Evolutionary conservation across 139 green algal genomes (phyloP).

Genomic region (Chlorella ohadii): DNA sequence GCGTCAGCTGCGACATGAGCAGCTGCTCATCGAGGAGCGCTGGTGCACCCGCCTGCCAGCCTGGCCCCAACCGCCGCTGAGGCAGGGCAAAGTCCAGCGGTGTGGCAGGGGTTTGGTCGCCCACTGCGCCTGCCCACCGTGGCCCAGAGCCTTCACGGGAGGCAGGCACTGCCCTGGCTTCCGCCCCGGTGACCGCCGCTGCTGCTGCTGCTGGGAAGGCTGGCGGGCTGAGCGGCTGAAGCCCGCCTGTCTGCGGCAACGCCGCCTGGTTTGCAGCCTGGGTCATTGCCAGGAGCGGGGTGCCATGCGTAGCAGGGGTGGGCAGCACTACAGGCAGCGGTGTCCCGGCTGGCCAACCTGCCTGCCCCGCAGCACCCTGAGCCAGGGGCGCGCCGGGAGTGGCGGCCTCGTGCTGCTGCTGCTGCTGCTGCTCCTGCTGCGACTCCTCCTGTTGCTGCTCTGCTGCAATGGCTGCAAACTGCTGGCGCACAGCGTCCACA

Average conservation of each 20-base stretch:
- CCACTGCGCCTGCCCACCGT: not conserved
- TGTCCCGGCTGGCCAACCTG: not conserved
- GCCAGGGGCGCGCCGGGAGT: not conserved
- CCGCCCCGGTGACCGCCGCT: not conserved
- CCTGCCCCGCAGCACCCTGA: not conserved
- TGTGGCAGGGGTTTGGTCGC: not conserved
- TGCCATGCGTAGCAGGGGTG: not conserved
- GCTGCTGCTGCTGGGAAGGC: not conserved
- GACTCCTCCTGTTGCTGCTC: not conserved
- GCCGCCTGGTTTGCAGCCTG: slow-evolving; percentile 11
- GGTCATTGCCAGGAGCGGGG: slow-evolving; percentile 20
- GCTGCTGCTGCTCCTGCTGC: not conserved
- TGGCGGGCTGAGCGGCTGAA: not conserved
- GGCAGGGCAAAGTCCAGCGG: not conserved
- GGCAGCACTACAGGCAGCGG: not conserved
- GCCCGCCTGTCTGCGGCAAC: not conserved
- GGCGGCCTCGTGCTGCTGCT: slow-evolving; percentile 1
- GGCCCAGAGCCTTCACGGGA: no score
- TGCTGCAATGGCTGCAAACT: slow-evolving; percentile 12
- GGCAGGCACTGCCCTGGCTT: not conserved
- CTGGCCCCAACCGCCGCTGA: slow-evolving; percentile 4
- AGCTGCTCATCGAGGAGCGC: slow-evolving; percentile 18
- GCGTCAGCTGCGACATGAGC: slow-evolving; percentile 29
- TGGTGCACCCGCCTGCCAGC: not conserved
- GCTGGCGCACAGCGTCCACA: slow-evolving; percentile 16